Evolutionary conservation across 805 yeast genomes (phyloP).

Genomic region (Tetrapisispora taiwanensis): DNA sequence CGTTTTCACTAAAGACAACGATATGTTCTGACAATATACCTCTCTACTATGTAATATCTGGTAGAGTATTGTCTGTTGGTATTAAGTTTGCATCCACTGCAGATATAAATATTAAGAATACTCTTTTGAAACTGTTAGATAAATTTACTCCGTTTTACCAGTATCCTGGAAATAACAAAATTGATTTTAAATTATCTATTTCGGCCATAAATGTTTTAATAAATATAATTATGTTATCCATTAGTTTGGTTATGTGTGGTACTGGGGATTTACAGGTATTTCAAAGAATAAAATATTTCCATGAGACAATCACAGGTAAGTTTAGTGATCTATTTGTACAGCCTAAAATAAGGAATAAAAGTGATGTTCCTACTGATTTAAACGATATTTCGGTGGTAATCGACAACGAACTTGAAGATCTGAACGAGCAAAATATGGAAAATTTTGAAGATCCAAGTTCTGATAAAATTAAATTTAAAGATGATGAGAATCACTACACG

Average conservation of each 20-base stretch:
- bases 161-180: slow-evolving; percentile 34
- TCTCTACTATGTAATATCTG: slow-evolving; percentile 58
- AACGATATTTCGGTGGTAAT: neutral
- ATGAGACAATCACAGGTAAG: slow-evolving; percentile 41
- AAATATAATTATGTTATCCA: slow-evolving; percentile 50
- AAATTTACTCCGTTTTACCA: slow-evolving; percentile 25
- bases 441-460: neutral
- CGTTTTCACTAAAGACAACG: slow-evolving; percentile 5
- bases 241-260: slow-evolving; percentile 77
- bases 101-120: slow-evolving; percentile 41
- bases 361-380: neutral
- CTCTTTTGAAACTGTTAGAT: slow-evolving; percentile 26
- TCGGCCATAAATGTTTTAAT: slow-evolving; percentile 44
- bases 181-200: slow-evolving; percentile 49
- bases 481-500: slow-evolving; percentile 41
- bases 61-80: slow-evolving; percentile 65
- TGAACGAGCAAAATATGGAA: neutral
- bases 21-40: slow-evolving; percentile 55
- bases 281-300: slow-evolving; percentile 59
- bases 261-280: slow-evolving; percentile 78
- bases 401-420: slow-evolving; percentile 1
- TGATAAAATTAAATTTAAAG: slow-evolving; percentile 16
- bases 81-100: slow-evolving; percentile 67
- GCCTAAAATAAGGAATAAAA: neutral
- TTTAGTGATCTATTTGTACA: slow-evolving; percentile 18